These are phyloP conservation scores for Sporisorium sorghi DNA, from an alignment of 1,284 basidiomycete species.

Conservation along the genomic window DNA sequence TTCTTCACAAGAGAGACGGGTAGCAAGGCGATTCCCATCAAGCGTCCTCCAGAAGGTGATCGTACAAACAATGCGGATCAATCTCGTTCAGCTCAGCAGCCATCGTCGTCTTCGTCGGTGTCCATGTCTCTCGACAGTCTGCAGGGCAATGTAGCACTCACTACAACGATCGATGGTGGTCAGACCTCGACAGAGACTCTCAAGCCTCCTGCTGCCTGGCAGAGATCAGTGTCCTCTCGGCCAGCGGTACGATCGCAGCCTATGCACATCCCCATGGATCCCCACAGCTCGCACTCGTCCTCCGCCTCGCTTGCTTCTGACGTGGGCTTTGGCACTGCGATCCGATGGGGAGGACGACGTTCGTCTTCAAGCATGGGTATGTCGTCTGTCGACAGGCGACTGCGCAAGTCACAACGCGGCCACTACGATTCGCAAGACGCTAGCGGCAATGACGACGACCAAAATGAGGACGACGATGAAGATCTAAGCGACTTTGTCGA, in stretches of 20 bases:
- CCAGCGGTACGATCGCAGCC: conserved; percentile 16
- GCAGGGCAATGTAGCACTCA: background rate
- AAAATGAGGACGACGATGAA: conserved; percentile 48
- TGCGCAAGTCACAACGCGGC: conserved; percentile 7
- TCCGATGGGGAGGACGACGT: conserved; percentile 21
- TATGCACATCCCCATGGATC: conserved; percentile 24
- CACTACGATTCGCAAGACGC: background rate
- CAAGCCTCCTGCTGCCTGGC: conserved; percentile 8
- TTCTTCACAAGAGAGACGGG: conserved; percentile 28
- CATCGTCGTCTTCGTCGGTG: background rate
- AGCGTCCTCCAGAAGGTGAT: conserved; percentile 40
- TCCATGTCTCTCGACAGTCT: background rate
- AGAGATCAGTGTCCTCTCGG: conserved; percentile 3
- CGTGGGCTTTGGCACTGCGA: conserved; percentile 1
- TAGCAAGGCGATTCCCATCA: conserved; percentile 58
- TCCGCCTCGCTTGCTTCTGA: conserved; percentile 19
- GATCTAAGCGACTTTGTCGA: conserved; percentile 58
- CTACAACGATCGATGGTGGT: background rate
- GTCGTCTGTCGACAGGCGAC: conserved; percentile 27
- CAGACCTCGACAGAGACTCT: conserved; percentile 22
- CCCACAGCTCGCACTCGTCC: conserved; percentile 29
- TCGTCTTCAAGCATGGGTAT: conserved; percentile 16
- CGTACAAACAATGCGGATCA: background rate
- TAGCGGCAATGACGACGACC: conserved; percentile 2
- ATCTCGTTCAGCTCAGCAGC: background rate